phyloP scores from a whole-genome alignment of 768 basidiomycete species.

The Tephrocybe sp. region DNA sequence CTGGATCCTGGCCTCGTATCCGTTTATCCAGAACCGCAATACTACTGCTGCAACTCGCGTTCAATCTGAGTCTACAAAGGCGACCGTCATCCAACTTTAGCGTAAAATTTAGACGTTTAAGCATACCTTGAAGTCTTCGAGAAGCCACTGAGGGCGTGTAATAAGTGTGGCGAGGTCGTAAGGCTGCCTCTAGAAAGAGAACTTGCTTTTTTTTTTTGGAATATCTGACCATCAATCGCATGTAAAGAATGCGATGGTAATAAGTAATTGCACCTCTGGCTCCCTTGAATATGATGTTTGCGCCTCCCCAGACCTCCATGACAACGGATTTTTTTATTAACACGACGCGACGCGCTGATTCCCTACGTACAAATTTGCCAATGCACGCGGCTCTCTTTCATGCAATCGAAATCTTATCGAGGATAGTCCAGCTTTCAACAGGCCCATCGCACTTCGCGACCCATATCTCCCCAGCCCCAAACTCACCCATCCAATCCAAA shows the following conservation, averaged over 20 bases:
- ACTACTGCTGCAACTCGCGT: slow-evolving; percentile 29
- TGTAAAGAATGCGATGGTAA: not conserved
- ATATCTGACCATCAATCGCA: too few relatives aligned
- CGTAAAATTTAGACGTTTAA: slow-evolving; percentile 10
- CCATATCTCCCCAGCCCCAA: slow-evolving; percentile 56
- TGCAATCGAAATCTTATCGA: slow-evolving; percentile 31
- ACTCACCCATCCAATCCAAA: slow-evolving; percentile 41
- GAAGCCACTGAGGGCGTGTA: slow-evolving; percentile 25
- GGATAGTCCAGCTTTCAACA: slow-evolving; percentile 56
- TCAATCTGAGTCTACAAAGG: slow-evolving; percentile 27
- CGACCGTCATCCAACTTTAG: slow-evolving; percentile 31
- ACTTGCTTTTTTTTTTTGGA: too few relatives aligned
- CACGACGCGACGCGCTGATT: slow-evolving; percentile 1
- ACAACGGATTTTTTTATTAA: too few relatives aligned
- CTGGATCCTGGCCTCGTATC: not conserved
- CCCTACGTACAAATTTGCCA: too few relatives aligned
- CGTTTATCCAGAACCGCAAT: slow-evolving; percentile 23
- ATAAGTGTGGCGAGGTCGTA: slow-evolving; percentile 28
- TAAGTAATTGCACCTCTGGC: not conserved
- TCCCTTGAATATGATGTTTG: too few relatives aligned
- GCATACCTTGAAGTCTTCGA: slow-evolving; percentile 27
- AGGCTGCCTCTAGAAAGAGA: slow-evolving; percentile 19
- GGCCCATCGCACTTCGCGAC: slow-evolving; percentile 58
- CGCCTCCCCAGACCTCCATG: too few relatives aligned
- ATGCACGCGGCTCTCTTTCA: not conserved